Evolutionary conservation across 169 alveolate genomes (phyloP).

Genomic region (Eimeria brunetti): DNA sequence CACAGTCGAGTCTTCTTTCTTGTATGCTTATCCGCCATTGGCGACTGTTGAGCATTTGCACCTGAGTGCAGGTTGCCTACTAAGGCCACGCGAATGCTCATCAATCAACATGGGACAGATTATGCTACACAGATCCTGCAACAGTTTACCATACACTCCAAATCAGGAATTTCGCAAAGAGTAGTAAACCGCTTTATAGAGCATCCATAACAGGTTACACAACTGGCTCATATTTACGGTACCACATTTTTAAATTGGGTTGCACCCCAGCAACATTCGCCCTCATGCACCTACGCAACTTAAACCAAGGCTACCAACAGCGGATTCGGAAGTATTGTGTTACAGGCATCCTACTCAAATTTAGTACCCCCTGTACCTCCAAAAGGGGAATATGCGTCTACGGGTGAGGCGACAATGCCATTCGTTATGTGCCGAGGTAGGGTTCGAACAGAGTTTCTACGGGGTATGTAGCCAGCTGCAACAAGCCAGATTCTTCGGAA

Average conservation of each 20-base stretch:
- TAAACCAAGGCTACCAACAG: not conserved
- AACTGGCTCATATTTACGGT: not conserved
- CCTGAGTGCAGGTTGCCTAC: no score
- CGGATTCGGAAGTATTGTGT: not conserved
- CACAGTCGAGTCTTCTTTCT: no score
- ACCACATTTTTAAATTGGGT: not conserved
- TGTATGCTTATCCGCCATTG: no score
- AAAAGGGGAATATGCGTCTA: not conserved
- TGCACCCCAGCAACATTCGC: not conserved
- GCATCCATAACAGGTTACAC: not conserved
- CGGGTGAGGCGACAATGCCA: not conserved
- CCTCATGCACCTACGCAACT: not conserved
- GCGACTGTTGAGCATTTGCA: no score
- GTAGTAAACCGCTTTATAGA: not conserved
- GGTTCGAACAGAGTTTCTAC: not conserved
- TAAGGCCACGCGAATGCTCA: no score
- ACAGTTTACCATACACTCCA: not conserved
- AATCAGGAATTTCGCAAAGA: not conserved
- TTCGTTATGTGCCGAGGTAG: not conserved
- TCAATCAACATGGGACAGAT: no score
- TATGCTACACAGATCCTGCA: not conserved
- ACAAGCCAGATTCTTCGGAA: not conserved
- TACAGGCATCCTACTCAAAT: not conserved
- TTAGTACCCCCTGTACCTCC: not conserved
- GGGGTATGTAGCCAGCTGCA: not conserved